These are phyloP conservation scores for Lyophyllum shimeji DNA, from an alignment of 768 basidiomycete species.

Conservation along the genomic window DNA sequence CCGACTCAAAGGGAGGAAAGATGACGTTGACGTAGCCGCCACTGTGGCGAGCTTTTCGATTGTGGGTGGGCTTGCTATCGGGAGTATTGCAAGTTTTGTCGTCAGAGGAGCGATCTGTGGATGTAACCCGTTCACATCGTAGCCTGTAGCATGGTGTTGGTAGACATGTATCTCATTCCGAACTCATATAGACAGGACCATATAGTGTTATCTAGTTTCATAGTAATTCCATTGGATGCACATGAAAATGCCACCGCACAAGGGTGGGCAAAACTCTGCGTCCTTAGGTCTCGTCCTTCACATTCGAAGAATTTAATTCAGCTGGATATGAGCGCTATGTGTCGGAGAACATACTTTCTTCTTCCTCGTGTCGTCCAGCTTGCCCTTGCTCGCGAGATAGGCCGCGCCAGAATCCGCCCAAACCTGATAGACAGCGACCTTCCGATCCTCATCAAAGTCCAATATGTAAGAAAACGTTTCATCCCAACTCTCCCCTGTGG, in stretches of 20 bases:
- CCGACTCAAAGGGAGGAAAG: constrained; percentile 59
- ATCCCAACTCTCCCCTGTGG: constrained; percentile 54
- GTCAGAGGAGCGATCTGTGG: constrained; percentile 67
- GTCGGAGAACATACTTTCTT: constrained; percentile 2
- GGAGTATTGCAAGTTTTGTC: constrained; percentile 80
- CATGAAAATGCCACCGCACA: not conserved
- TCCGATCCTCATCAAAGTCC: constrained; percentile 57
- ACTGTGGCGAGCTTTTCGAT: constrained; percentile 78
- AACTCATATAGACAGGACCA: not conserved
- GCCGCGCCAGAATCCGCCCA: constrained; percentile 71
- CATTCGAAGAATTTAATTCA: not conserved
- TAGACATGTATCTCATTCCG: not conserved
- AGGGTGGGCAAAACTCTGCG: not conserved
- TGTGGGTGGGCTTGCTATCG: constrained; percentile 71
- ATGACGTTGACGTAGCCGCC: constrained; percentile 86
- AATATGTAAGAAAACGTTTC: constrained; percentile 61
- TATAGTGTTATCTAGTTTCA: not conserved
- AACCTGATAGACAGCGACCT: constrained; percentile 59
- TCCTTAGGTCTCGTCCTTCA: not conserved
- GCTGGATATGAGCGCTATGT: not conserved
- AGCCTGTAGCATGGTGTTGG: not conserved
- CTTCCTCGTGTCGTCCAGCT: constrained; percentile 30
- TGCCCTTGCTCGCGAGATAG: constrained; percentile 56
- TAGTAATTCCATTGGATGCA: not conserved
- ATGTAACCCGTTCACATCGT: constrained; percentile 67